Base-by-base conservation (phyloP, 192 early-diverging fungal species). In the Umbelopsis sp. region DNA sequence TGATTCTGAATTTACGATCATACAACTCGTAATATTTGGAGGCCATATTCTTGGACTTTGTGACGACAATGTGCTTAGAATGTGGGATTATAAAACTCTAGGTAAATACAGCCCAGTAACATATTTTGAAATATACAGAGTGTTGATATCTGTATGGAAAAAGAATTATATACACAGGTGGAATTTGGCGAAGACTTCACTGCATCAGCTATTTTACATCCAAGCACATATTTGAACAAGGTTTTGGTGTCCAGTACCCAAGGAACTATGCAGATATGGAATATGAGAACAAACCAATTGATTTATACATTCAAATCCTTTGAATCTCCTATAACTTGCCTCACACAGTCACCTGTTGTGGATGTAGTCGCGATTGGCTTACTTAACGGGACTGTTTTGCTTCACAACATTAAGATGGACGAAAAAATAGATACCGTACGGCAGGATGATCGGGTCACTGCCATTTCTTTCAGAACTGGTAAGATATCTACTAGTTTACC, bases 201-300 rank as follows among this genome's bases (percentile, higher is more conserved):
- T 29, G 82, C 90, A 9, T 91, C 96, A 8, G 70, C 85, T 0
- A 72, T 97, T 12, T 81, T 98, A 47, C 98, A 99, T 70, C 98
- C 98, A 25, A 92, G 89, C 84, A 98, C 98, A 2, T 99, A 98
- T 84, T 78, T 99, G 36, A 98, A 99, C 87, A 99, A 99, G 80
- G 84, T 99, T 9, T 82, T 98, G 5, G 77, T 98, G 17, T 94
- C 87, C 26, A 94, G 92, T 73, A 86, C 83, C 16, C 88, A 98
- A 75, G 97, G 96, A 36, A 77, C 83, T 1, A 85, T 99, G 89
- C 93, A 96, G 82, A 84, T 99, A 69, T 99, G 95, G 95, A 99
- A 99, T 80, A 89, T 98, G 74, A 81, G 83, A 54, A 91, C 87
- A 26, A 93, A 92, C 62, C 87, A 86, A 32, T 80, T 93, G 74